Evolutionary conservation across 768 basidiomycete species (phyloP).

Genomic region (Erythrobasidium yunnanense): DNA sequence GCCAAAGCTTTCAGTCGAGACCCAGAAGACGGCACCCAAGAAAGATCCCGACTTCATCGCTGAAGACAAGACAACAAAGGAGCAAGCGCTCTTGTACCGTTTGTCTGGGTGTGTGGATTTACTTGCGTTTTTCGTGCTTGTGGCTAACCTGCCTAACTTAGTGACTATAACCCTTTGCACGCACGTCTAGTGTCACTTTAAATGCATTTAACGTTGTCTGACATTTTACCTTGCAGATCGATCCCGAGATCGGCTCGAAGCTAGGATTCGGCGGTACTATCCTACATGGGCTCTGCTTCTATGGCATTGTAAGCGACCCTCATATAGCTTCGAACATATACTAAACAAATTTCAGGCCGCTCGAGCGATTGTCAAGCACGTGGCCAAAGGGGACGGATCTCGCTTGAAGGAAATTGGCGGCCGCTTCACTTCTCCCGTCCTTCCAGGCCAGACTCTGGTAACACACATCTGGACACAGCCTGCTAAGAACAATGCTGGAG

Average conservation of each 20-base stretch:
- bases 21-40: slow-evolving; percentile 50
- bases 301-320: slow-evolving; percentile 44
- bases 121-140: not conserved
- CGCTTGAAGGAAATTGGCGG: slow-evolving; percentile 59
- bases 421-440: slow-evolving; percentile 71
- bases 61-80: slow-evolving; percentile 53
- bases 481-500: slow-evolving; percentile 15
- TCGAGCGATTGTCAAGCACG: slow-evolving; percentile 57
- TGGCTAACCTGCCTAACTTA: not conserved
- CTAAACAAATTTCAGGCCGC: slow-evolving; percentile 51
- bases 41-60: slow-evolving; percentile 55
- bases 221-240: slow-evolving; percentile 42
- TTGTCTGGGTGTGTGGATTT: slow-evolving; percentile 48
- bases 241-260: slow-evolving; percentile 60
- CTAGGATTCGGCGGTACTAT: slow-evolving; percentile 75
- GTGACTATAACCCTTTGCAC: slow-evolving; percentile 66
- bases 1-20: slow-evolving; percentile 52
- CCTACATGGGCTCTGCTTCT: slow-evolving; percentile 71
- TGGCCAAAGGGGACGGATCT: slow-evolving; percentile 54
- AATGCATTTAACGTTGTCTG: not conserved
- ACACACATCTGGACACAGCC: not conserved
- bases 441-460: slow-evolving; percentile 50
- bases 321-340: not conserved
- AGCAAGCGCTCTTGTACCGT: slow-evolving; percentile 59
- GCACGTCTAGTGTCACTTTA: slow-evolving; percentile 43